phyloP scores from a whole-genome alignment of 306 rosid species.

The Prinsepia uniflora region DNA sequence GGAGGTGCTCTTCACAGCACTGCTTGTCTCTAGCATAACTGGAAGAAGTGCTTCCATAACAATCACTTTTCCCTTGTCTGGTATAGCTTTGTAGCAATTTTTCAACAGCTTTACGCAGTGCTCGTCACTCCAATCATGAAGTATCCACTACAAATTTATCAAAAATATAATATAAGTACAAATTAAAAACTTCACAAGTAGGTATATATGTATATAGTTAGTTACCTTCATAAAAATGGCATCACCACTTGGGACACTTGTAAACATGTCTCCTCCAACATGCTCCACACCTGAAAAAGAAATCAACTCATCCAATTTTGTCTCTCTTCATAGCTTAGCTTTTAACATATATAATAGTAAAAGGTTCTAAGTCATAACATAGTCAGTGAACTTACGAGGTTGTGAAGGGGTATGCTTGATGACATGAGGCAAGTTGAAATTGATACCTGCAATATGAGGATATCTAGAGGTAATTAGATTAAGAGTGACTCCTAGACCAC shows the following conservation, averaged over 20 bases:
- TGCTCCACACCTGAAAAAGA: conserved; percentile 49
- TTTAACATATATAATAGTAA: too few relatives aligned
- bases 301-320: neutral
- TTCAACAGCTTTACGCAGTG: conserved; percentile 35
- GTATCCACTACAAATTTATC: too few relatives aligned
- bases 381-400: conserved; percentile 19
- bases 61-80: conserved; percentile 52
- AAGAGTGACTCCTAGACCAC: conserved; percentile 38
- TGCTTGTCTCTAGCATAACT: conserved; percentile 20
- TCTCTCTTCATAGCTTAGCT: neutral
- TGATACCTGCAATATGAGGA: conserved; percentile 35
- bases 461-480: conserved; percentile 41
- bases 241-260: conserved; percentile 45
- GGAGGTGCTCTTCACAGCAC: conserved; percentile 3
- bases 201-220: neutral
- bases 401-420: conserved; percentile 31
- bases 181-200: too few relatives aligned
- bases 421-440: conserved; percentile 33
- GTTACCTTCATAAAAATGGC: conserved; percentile 54
- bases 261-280: conserved; percentile 45
- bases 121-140: conserved; percentile 9
- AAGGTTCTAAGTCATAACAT: neutral
- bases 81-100: conserved; percentile 44
- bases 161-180: too few relatives aligned
- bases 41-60: conserved; percentile 41